Evolutionary conservation across 1,284 basidiomycete genomes (phyloP).

Genomic region (Mycena sp.): DNA sequence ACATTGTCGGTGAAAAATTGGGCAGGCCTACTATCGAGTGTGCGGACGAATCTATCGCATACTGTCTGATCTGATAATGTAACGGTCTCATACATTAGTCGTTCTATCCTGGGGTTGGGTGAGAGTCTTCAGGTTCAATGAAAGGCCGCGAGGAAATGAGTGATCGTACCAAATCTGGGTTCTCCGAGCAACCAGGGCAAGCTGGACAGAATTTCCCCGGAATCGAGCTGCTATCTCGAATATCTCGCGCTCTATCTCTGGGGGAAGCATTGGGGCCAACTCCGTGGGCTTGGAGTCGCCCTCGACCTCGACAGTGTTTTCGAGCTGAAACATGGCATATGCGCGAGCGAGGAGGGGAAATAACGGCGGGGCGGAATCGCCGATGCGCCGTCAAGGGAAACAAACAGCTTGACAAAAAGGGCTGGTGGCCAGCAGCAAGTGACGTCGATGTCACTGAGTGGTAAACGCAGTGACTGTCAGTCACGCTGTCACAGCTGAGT

Average conservation of each 20-base stretch:
- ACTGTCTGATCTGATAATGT: conserved; percentile 6
- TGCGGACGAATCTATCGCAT: conserved; percentile 17
- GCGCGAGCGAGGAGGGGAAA: background rate
- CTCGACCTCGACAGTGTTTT: background rate
- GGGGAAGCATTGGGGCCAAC: conserved; percentile 9
- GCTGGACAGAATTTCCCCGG: conserved; percentile 14
- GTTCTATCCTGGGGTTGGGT: conserved; percentile 18
- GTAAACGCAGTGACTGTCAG: background rate
- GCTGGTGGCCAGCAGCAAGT: background rate
- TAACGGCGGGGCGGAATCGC: too few relatives aligned
- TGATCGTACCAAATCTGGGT: conserved; percentile 21
- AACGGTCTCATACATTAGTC: conserved; percentile 18
- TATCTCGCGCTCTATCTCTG: conserved; percentile 24
- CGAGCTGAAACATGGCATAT: conserved; percentile 16
- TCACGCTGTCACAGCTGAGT: background rate
- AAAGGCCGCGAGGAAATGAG: background rate
- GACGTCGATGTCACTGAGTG: background rate
- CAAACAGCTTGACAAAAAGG: too few relatives aligned
- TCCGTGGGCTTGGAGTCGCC: background rate
- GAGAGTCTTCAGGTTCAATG: background rate
- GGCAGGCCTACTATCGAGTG: conserved; percentile 35
- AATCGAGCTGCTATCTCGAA: conserved; percentile 20
- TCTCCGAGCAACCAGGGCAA: conserved; percentile 21
- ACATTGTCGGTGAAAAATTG: conserved; percentile 78
- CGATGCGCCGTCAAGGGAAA: too few relatives aligned